These are phyloP conservation scores for Ichthyophthirius multifiliis DNA, from an alignment of 169 alveolate species.

Conservation along the genomic window DNA sequence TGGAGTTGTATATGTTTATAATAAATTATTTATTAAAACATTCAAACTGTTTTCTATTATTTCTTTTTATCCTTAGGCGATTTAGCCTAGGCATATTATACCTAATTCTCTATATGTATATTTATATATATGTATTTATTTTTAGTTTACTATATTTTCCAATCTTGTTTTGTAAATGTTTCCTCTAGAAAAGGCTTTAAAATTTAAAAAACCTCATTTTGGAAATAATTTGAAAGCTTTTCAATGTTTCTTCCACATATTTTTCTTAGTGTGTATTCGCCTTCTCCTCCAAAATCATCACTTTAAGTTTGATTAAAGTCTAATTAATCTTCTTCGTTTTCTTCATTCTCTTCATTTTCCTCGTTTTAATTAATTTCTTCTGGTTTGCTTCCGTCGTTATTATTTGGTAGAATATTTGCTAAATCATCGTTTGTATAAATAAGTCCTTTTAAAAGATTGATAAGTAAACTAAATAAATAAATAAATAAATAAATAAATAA, in stretches of 20 bases:
- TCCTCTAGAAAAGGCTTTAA: neutral
- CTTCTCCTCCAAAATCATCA: neutral
- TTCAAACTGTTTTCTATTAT: neutral
- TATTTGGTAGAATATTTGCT: neutral
- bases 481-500: neutral
- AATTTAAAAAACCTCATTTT: neutral
- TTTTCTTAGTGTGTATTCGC: constrained; percentile 11
- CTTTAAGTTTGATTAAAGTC: neutral
- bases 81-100: neutral
- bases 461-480: neutral
- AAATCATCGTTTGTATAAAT: neutral
- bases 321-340: neutral
- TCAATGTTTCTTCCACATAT: neutral
- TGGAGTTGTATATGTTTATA: neutral
- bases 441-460: neutral
- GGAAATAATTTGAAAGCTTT: neutral
- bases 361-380: neutral
- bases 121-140: neutral
- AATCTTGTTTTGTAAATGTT: neutral
- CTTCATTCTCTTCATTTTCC: neutral
- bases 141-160: neutral
- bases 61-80: neutral
- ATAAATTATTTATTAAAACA: neutral
- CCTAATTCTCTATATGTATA: neutral
- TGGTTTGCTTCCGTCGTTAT: neutral